A percentile compares a stretch with the other conserved stretches of the same genome.
Evolutionary conservation across 345 rosid genomes (phyloP).

Genomic region (Physaria fendleri): DNA sequence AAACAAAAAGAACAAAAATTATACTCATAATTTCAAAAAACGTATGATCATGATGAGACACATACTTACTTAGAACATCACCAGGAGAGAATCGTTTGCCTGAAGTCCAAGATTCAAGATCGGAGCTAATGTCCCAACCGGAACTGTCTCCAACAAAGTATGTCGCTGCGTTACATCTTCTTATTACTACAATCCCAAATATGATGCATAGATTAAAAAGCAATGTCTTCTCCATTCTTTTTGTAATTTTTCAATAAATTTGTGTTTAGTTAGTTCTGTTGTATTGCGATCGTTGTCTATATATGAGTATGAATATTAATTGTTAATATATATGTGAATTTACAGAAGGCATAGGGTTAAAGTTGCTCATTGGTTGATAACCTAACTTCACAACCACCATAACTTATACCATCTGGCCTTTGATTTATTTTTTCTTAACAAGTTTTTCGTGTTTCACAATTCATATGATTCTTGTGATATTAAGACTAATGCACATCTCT

Average conservation of each 20-base stretch:
- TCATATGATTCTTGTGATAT: conserved; percentile 20
- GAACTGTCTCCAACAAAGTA: conserved; percentile 78
- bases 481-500: conserved; percentile 12
- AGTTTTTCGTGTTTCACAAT: conserved; percentile 14
- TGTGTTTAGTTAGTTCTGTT: background rate
- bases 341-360: background rate
- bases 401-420: conserved; percentile 7
- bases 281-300: background rate
- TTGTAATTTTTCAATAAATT: background rate
- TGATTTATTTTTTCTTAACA: background rate
- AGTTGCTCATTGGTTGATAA: conserved; percentile 35
- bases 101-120: conserved; percentile 62
- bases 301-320: background rate
- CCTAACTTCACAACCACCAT: conserved; percentile 33
- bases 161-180: conserved; percentile 43
- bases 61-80: conserved; percentile 55
- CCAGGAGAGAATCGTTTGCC: conserved; percentile 70
- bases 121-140: conserved; percentile 88
- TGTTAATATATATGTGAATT: background rate
- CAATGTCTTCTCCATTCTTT: conserved; percentile 19
- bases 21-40: background rate
- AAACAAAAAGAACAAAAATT: no score
- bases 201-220: conserved; percentile 26
- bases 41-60: background rate
- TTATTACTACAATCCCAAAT: conserved; percentile 16